Conservation (phyloP, 176 grass and related monocot genomes). For the Juncus inflexus region DNA sequence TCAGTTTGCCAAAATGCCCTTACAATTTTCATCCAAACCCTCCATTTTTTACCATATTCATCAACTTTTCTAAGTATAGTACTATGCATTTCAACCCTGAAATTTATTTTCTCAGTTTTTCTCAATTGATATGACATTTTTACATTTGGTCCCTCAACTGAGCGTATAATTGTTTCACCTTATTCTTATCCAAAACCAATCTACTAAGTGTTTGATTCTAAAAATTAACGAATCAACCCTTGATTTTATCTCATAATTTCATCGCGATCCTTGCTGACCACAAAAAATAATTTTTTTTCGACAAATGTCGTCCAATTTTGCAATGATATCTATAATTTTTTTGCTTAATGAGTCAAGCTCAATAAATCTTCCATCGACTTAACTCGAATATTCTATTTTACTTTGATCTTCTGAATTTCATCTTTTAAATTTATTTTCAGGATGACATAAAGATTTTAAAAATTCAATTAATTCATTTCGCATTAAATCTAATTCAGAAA, state of each 20-base stretch:
- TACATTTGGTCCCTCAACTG: slow-evolving; percentile 47
- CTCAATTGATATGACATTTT: slow-evolving; percentile 46
- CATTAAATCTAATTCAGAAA: slow-evolving; percentile 45
- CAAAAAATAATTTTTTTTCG: slow-evolving; percentile 32
- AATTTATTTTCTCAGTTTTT: slow-evolving; percentile 40
- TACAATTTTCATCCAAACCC: slow-evolving; percentile 23
- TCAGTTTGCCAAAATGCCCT: slow-evolving; percentile 24
- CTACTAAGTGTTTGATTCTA: slow-evolving; percentile 59
- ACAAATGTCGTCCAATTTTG: slow-evolving; percentile 65
- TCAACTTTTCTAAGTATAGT: slow-evolving; percentile 48
- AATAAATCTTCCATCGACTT: slow-evolving; percentile 36
- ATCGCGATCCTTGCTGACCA: slow-evolving; percentile 37
- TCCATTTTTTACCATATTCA: slow-evolving; percentile 35
- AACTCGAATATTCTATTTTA: slow-evolving; percentile 50
- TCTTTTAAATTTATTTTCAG: slow-evolving; percentile 34
- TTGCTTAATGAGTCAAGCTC: slow-evolving; percentile 73
- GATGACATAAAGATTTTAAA: slow-evolving; percentile 44
- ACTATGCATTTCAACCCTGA: slow-evolving; percentile 67
- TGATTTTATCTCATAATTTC: slow-evolving; percentile 45
- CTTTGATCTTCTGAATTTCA: slow-evolving; percentile 50
- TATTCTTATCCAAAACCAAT: slow-evolving; percentile 64
- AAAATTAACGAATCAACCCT: slow-evolving; percentile 57
- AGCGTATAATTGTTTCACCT: slow-evolving; percentile 47
- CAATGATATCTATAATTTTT: slow-evolving; percentile 73
- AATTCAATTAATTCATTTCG: slow-evolving; percentile 72